Conservation (phyloP, 176 grass and related monocot species). For the Elaeis guineensis region DNA sequence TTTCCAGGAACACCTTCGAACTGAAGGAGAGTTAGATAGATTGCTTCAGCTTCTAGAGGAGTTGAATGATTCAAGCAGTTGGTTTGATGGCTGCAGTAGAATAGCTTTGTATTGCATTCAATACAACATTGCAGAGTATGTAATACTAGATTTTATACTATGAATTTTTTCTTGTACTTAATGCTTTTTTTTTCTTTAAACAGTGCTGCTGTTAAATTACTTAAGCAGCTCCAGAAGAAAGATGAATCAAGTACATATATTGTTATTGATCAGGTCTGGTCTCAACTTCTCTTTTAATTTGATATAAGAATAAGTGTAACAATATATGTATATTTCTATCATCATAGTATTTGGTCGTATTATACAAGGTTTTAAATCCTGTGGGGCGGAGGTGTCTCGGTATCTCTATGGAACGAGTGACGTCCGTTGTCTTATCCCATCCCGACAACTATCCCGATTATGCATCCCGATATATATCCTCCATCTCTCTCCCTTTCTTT, state of each 20-base stretch:
- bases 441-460: too few species aligned
- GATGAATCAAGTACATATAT: constrained; percentile 51
- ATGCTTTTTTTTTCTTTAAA: constrained; percentile 22
- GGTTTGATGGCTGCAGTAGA: constrained; percentile 74
- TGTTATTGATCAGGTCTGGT: constrained; percentile 63
- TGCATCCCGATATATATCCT: too few species aligned
- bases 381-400: too few species aligned
- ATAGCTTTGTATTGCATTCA: constrained; percentile 63
- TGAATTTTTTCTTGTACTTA: not conserved
- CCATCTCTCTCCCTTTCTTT: too few species aligned
- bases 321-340: too few species aligned
- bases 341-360: too few species aligned
- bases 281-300: constrained; percentile 7
- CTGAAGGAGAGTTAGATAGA: constrained; percentile 70
- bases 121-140: constrained; percentile 61
- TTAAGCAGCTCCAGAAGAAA: constrained; percentile 65
- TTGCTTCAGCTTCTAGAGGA: constrained; percentile 55
- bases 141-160: constrained; percentile 2
- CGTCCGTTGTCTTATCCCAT: too few species aligned
- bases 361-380: too few species aligned
- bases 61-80: constrained; percentile 51
- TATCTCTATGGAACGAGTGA: too few species aligned
- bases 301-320: too few species aligned
- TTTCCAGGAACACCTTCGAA: constrained; percentile 64
- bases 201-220: constrained; percentile 63